A percentile compares a stretch with the other conserved stretches of the same genome.
Evolutionary conservation across 768 basidiomycete genomes (phyloP).

Genomic region (Termitomyces titanicus): DNA sequence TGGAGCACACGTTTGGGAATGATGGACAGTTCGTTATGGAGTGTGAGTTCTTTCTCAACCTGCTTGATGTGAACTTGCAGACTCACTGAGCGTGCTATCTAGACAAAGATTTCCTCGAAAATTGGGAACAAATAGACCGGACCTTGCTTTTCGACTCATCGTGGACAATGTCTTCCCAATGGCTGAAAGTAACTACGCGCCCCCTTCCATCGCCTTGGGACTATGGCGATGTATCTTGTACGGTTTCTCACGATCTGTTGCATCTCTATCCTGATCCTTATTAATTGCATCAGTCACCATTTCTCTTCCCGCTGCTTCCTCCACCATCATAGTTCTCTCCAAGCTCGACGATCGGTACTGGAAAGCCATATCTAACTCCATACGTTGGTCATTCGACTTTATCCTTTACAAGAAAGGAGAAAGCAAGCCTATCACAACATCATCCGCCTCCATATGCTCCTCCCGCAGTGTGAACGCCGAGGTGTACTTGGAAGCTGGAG

Average conservation of each 20-base stretch:
- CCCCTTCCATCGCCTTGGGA: slow-evolving; percentile 29
- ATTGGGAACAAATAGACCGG: slow-evolving; percentile 36
- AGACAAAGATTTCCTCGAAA: slow-evolving; percentile 35
- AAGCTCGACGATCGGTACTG: slow-evolving; percentile 34
- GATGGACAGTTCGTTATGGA: slow-evolving; percentile 59
- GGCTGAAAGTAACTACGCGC: slow-evolving; percentile 31
- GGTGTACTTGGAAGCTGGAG: slow-evolving; percentile 20
- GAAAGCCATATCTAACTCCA: slow-evolving; percentile 21
- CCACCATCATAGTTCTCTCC: slow-evolving; percentile 35
- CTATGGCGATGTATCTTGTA: slow-evolving; percentile 41
- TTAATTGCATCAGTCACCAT: slow-evolving; percentile 27
- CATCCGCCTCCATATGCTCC: slow-evolving; percentile 12
- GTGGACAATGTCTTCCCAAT: slow-evolving; percentile 39
- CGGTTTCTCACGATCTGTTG: background rate
- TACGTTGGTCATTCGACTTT: slow-evolving; percentile 32
- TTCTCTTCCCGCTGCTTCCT: slow-evolving; percentile 22
- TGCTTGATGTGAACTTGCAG: background rate
- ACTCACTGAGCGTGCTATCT: background rate
- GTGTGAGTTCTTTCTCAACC: slow-evolving; percentile 23
- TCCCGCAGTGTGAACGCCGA: slow-evolving; percentile 27
- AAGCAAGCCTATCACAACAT: slow-evolving; percentile 18
- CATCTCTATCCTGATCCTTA: background rate
- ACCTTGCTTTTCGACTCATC: slow-evolving; percentile 34
- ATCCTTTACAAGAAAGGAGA: slow-evolving; percentile 31
- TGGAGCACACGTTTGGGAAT: slow-evolving; percentile 46